These are phyloP conservation scores for Dispira parvispora DNA, from an alignment of 192 early-diverging fungal genomes.

Conservation along the genomic window DNA sequence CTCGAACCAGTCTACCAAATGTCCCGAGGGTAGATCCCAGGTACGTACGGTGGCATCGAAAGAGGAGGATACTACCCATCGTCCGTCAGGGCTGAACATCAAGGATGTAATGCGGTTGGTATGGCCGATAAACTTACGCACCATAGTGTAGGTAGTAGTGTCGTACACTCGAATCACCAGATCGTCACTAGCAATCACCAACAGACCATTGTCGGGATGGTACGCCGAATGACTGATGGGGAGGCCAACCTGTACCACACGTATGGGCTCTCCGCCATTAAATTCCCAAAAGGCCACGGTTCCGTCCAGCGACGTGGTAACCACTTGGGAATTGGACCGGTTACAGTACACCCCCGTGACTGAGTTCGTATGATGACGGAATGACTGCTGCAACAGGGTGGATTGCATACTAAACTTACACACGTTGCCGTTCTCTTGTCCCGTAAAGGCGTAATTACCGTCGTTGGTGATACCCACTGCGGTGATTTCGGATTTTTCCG, in stretches of 20 bases:
- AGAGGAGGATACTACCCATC: conserved; percentile 71
- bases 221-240: conserved; percentile 42
- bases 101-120: conserved; percentile 67
- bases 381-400: conserved; percentile 55
- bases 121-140: conserved; percentile 83
- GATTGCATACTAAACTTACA: conserved; percentile 96
- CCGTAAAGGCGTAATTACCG: conserved; percentile 89
- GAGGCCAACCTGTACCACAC: conserved; percentile 46
- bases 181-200: conserved; percentile 79
- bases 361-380: conserved; percentile 56
- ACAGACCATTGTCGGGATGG: conserved; percentile 54
- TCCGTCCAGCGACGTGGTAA: conserved; percentile 67
- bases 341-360: conserved; percentile 69
- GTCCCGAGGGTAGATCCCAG: conserved; percentile 90
- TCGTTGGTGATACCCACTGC: conserved; percentile 64
- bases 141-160: conserved; percentile 55
- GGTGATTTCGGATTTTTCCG: conserved; percentile 38
- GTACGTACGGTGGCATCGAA: conserved; percentile 81
- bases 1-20: conserved; percentile 71
- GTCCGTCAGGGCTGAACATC: conserved; percentile 81
- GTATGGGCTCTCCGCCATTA: conserved; percentile 36
- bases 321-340: conserved; percentile 47
- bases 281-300: conserved; percentile 71
- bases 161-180: conserved; percentile 77
- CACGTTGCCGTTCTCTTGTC: conserved; percentile 52